Conservation (phyloP, 805 yeast species). For the Candida arabinofermentans region DNA sequence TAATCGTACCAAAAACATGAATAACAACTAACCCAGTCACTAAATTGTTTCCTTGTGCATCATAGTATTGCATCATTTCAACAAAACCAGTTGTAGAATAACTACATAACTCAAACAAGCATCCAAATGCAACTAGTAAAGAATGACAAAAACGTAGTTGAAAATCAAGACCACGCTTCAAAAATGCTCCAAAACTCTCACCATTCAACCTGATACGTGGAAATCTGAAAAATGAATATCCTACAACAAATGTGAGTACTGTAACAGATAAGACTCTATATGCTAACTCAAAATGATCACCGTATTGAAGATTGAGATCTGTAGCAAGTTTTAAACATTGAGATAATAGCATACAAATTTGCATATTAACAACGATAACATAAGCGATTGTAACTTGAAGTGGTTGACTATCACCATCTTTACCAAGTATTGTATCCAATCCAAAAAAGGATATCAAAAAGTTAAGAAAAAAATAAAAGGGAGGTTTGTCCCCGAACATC, state of each 20-base stretch:
- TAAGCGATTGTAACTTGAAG: constrained; percentile 9
- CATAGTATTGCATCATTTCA: constrained; percentile 15
- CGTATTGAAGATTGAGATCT: background rate
- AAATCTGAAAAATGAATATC: background rate
- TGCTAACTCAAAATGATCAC: background rate
- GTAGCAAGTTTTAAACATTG: background rate
- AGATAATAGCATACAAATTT: constrained; percentile 5
- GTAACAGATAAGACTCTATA: background rate
- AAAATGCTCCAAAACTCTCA: background rate
- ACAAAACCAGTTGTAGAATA: constrained; percentile 19
- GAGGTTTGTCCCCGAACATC: constrained; percentile 13
- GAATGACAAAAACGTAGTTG: constrained; percentile 13
- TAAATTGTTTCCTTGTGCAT: background rate
- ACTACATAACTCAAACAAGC: constrained; percentile 21
- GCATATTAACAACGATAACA: constrained; percentile 5
- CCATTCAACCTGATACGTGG: background rate
- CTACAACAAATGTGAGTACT: background rate
- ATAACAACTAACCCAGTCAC: constrained; percentile 2
- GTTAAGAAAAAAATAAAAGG: constrained; percentile 11
- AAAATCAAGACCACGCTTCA: constrained; percentile 3
- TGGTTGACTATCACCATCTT: constrained; percentile 3
- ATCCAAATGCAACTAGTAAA: constrained; percentile 19
- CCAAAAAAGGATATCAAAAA: constrained; percentile 2
- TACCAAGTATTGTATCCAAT: background rate
- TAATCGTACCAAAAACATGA: constrained; percentile 13